A percentile compares a stretch with the other conserved stretches of the same genome.
These are phyloP conservation scores for Candida sanyaensis DNA, from an alignment of 1,139 yeast species.

Conservation along the genomic window DNA sequence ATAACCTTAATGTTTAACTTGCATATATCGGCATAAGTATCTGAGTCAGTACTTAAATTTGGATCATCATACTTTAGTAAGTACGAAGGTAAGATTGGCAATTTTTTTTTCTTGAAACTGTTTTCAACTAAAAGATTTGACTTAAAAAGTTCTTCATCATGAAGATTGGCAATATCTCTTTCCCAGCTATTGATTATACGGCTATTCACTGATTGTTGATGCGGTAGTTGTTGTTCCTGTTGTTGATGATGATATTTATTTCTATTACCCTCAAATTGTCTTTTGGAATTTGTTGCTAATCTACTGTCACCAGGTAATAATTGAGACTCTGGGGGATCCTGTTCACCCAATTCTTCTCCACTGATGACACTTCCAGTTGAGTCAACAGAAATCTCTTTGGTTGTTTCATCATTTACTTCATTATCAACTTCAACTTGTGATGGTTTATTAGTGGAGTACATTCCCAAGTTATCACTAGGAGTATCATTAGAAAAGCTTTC, in stretches of 20 bases:
- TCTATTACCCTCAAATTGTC: slow-evolving; percentile 7
- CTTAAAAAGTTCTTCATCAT: slow-evolving; percentile 10
- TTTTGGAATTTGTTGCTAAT: slow-evolving; percentile 1
- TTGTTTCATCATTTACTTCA: slow-evolving; percentile 4
- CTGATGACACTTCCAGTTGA: slow-evolving; percentile 11
- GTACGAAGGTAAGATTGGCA: slow-evolving; percentile 22
- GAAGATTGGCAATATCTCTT: slow-evolving; percentile 10
- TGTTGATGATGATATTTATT: not conserved
- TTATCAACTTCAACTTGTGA: slow-evolving; percentile 3
- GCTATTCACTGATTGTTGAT: not conserved
- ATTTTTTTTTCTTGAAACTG: slow-evolving; percentile 28
- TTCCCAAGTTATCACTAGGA: slow-evolving; percentile 13
- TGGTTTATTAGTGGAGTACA: slow-evolving; percentile 10
- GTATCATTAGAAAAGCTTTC: slow-evolving; percentile 13
- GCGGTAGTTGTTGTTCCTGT: not conserved
- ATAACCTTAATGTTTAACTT: slow-evolving; percentile 27
- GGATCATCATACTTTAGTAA: slow-evolving; percentile 26
- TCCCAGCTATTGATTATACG: slow-evolving; percentile 12
- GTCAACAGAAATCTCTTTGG: slow-evolving; percentile 8
- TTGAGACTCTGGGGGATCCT: slow-evolving; percentile 2
- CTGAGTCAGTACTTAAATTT: slow-evolving; percentile 24
- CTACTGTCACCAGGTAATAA: slow-evolving; percentile 5
- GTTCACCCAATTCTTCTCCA: slow-evolving; percentile 8
- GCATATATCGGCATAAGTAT: slow-evolving; percentile 20
- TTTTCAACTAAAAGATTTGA: slow-evolving; percentile 21